These are phyloP conservation scores for Gaeumannomyces tritici DNA, from an alignment of 2,329 filamentous ascomycete genomes.

Conservation along the genomic window DNA sequence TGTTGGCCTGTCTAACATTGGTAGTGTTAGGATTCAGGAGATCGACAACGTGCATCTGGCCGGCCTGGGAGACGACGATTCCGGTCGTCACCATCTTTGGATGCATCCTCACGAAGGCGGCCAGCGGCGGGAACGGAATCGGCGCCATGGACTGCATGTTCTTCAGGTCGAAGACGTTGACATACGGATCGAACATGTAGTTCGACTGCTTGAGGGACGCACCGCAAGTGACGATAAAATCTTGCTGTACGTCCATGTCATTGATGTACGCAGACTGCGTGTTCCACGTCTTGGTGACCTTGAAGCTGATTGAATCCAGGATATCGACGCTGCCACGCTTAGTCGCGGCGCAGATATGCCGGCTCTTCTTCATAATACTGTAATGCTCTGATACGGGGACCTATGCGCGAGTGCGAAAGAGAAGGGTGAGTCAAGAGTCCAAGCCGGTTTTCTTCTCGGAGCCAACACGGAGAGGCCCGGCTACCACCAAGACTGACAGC, in stretches of 20 bases:
- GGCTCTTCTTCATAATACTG: slow-evolving; percentile 79
- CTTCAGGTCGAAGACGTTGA: slow-evolving; percentile 93
- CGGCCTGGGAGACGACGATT: slow-evolving; percentile 83
- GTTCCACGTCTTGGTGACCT: slow-evolving; percentile 78
- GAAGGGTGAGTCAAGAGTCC: neutral
- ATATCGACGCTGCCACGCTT: slow-evolving; percentile 75
- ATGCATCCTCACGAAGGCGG: slow-evolving; percentile 93
- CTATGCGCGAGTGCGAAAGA: slow-evolving; percentile 24
- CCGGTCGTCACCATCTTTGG: slow-evolving; percentile 91
- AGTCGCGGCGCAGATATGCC: slow-evolving; percentile 88
- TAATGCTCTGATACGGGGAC: slow-evolving; percentile 68
- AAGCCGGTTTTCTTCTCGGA: neutral
- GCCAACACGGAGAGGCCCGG: neutral
- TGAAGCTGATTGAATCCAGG: slow-evolving; percentile 69
- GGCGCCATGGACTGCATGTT: slow-evolving; percentile 80
- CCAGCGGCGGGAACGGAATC: slow-evolving; percentile 85
- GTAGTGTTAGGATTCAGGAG: slow-evolving; percentile 87
- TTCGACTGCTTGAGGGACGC: slow-evolving; percentile 72
- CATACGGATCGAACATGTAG: slow-evolving; percentile 81
- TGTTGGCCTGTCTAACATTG: slow-evolving; percentile 74
- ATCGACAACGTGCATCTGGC: slow-evolving; percentile 92
- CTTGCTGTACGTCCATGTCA: slow-evolving; percentile 94
- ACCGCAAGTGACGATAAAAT: slow-evolving; percentile 91
- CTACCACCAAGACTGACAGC: neutral
- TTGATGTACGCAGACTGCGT: slow-evolving; percentile 83